Percentiles rank a stretch among this genome's conserved stretches.
Evolutionary conservation across 805 yeast genomes (phyloP).

Genomic region (Candida cerambycidarum): DNA sequence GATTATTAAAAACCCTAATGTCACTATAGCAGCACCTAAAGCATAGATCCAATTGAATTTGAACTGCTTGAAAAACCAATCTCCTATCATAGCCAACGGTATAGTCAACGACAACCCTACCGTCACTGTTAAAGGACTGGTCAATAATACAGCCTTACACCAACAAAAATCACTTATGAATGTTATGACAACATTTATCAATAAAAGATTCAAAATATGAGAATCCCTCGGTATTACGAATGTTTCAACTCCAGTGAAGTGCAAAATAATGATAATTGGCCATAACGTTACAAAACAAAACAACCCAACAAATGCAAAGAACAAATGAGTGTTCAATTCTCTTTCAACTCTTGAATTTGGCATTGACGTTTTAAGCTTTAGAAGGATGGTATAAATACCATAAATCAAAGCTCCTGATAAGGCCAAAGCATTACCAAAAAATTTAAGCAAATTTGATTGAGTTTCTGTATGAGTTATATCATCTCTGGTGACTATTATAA

Average conservation of each 20-base stretch:
- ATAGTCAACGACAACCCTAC: constrained; percentile 92
- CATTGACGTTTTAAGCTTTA: constrained; percentile 62
- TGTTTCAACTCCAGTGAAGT: constrained; percentile 62
- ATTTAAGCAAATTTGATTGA: constrained; percentile 20
- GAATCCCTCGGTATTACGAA: constrained; percentile 67
- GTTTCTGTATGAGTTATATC: constrained; percentile 47
- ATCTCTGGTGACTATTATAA: constrained; percentile 72
- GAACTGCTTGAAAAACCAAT: constrained; percentile 68
- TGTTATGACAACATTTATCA: constrained; percentile 71
- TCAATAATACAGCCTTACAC: constrained; percentile 92
- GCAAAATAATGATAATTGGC: constrained; percentile 75
- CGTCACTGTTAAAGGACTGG: constrained; percentile 93
- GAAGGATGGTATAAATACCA: constrained; percentile 84
- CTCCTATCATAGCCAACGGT: constrained; percentile 93
- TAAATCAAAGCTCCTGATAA: constrained; percentile 84
- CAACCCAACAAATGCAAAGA: constrained; percentile 93
- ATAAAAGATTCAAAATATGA: constrained; percentile 52
- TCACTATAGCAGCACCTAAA: constrained; percentile 77
- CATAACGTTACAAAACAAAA: constrained; percentile 72
- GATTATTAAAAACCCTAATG: constrained; percentile 78
- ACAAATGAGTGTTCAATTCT: constrained; percentile 77
- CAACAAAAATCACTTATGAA: constrained; percentile 89
- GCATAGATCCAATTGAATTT: constrained; percentile 61
- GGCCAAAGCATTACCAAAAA: constrained; percentile 79
- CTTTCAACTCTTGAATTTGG: constrained; percentile 57